Percentiles rank a stretch among this genome's conserved stretches.
phyloP scores from a whole-genome alignment of 177 flowering plant genomes.

The Vitis hybrid region DNA sequence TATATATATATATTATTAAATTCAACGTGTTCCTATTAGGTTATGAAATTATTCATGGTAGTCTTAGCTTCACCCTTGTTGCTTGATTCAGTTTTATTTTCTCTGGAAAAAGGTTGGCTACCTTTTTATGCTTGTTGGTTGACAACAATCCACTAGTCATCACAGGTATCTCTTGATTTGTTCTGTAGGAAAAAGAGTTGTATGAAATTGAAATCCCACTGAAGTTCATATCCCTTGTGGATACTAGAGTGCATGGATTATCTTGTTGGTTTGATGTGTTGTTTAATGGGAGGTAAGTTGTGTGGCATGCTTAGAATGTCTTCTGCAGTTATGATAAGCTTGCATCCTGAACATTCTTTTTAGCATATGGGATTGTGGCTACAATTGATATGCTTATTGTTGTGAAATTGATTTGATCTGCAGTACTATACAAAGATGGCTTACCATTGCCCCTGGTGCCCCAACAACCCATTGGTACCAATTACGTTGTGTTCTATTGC shows the following conservation, averaged over 20 bases:
- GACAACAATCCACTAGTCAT: neutral
- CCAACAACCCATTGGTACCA: slow-evolving; percentile 99
- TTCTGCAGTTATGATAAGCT: neutral
- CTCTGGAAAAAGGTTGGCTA: neutral
- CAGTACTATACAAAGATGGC: slow-evolving; percentile 90
- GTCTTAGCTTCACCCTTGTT: too few relatives aligned
- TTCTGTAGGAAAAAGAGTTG: slow-evolving; percentile 80
- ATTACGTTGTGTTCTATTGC: slow-evolving; percentile 87
- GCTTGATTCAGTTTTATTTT: neutral
- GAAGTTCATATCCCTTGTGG: slow-evolving; percentile 67
- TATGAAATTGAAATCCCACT: slow-evolving; percentile 91
- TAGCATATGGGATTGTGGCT: neutral
- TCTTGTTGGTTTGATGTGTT: slow-evolving; percentile 99
- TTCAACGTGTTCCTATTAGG: too few relatives aligned
- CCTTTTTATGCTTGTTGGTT: neutral
- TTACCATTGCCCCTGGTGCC: slow-evolving; percentile 92
- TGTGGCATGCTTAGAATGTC: neutral
- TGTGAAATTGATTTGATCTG: slow-evolving; percentile 4
- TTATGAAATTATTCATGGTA: too few relatives aligned
- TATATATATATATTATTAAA: too few relatives aligned
- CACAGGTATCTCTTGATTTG: neutral
- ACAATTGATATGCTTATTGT: neutral
- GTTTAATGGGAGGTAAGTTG: slow-evolving; percentile 82
- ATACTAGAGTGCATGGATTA: slow-evolving; percentile 90
- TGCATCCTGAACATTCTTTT: neutral